Conservation (phyloP, 2,329 filamentous ascomycete species). For the Cercospora sp. region DNA sequence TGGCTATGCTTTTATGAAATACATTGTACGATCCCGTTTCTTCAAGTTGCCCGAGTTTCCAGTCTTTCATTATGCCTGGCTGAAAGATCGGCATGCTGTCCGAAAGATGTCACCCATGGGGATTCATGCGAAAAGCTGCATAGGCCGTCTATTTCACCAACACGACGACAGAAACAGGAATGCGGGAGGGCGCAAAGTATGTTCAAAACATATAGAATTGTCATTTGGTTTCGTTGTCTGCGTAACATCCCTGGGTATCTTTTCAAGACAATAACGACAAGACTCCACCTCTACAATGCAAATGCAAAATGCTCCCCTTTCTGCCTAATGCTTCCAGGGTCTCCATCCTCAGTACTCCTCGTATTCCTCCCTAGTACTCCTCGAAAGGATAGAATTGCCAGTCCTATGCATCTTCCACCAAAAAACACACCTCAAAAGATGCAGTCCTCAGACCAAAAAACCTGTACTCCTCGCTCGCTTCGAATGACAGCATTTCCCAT, state of each 20-base stretch:
- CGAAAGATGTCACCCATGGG: too few relatives aligned
- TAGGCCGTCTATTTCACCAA: too few relatives aligned
- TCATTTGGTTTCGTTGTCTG: conserved; percentile 9
- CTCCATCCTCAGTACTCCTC: background rate
- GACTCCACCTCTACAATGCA: conserved; percentile 8
- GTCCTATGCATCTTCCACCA: conserved; percentile 1
- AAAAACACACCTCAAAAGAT: background rate
- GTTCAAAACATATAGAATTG: background rate
- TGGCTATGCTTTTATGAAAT: background rate
- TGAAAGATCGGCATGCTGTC: too few relatives aligned
- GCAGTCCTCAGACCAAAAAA: background rate
- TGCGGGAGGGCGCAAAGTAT: too few relatives aligned
- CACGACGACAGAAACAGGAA: too few relatives aligned
- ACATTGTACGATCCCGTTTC: background rate
- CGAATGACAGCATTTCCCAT: background rate
- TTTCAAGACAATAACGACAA: conserved; percentile 9
- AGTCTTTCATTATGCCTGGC: too few relatives aligned
- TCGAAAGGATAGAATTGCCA: conserved; percentile 3
- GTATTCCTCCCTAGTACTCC: background rate
- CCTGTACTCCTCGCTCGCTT: conserved; percentile 8
- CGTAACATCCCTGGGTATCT: conserved; percentile 13
- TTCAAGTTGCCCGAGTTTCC: too few relatives aligned
- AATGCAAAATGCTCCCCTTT: background rate
- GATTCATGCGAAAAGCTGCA: too few relatives aligned
- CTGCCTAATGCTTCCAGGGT: background rate